Percentiles rank a stretch among this genome's conserved stretches.
Evolutionary conservation across 768 basidiomycete genomes (phyloP).

Genomic region (Crepidotus variabilis): DNA sequence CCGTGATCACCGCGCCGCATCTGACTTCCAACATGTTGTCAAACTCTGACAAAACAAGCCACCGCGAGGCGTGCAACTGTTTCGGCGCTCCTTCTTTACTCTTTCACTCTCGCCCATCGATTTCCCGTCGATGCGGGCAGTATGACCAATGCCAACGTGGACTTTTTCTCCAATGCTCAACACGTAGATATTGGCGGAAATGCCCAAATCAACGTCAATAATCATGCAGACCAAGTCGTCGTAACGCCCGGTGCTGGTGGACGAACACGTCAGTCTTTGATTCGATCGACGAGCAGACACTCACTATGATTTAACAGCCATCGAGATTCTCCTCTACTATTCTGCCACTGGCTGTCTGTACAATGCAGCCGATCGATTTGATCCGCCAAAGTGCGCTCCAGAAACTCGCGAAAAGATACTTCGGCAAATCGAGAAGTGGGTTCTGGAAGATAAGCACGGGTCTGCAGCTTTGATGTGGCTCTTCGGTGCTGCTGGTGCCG

Average conservation of each 20-base stretch:
- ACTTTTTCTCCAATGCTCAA: background rate
- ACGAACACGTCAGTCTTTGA: background rate
- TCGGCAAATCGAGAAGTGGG: background rate
- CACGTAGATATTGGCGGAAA: background rate
- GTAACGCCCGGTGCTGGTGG: background rate
- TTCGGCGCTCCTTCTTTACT: background rate
- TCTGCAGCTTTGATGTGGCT: background rate
- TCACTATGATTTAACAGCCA: background rate
- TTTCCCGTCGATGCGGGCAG: background rate
- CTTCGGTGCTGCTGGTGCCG: background rate
- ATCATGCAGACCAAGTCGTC: background rate
- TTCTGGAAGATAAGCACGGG: background rate
- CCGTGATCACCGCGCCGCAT: too few species aligned
- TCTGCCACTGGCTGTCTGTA: background rate
- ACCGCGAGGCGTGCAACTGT: background rate
- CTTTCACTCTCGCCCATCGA: background rate
- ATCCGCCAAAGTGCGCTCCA: too few species aligned
- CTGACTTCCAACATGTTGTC: too few species aligned
- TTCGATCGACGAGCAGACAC: background rate
- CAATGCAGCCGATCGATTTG: background rate
- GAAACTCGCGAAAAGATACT: background rate
- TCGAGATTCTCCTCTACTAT: background rate
- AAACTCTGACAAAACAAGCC: background rate
- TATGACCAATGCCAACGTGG: background rate
- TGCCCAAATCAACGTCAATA: background rate